Evolutionary conservation across 139 green algal genomes (phyloP).

Genomic region (Coccomyxa sp.): DNA sequence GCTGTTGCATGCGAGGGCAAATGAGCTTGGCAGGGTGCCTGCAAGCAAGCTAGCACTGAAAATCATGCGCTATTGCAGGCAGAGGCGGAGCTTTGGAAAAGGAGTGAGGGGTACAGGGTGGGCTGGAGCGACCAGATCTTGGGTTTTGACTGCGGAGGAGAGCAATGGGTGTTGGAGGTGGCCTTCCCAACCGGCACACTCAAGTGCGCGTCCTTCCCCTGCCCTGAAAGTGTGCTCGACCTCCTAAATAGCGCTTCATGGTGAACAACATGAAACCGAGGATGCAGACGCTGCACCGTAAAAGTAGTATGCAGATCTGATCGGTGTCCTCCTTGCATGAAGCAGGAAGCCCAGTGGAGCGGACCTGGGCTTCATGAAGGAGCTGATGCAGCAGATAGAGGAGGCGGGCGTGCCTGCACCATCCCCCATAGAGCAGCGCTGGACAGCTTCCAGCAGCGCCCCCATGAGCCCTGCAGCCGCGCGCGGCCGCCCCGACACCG

Average conservation of each 20-base stretch:
- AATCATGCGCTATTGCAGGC: conserved; percentile 25
- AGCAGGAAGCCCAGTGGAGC: conserved; percentile 24
- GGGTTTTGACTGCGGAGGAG: conserved; percentile 96
- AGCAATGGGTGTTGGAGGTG: conserved; percentile 97
- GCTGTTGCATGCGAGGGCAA: too few species aligned
- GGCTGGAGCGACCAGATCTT: conserved; percentile 89
- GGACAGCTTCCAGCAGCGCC: conserved; percentile 62
- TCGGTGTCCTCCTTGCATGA: background rate
- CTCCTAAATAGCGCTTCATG: too few species aligned
- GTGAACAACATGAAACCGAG: too few species aligned
- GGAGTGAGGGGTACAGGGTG: conserved; percentile 39
- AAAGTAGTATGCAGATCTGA: too few species aligned
- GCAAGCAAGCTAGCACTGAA: too few species aligned
- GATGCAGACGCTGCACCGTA: too few species aligned
- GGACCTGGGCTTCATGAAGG: conserved; percentile 67
- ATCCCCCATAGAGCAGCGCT: conserved; percentile 95
- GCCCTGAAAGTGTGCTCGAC: background rate
- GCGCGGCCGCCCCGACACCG: conserved; percentile 9
- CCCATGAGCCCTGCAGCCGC: conserved; percentile 70
- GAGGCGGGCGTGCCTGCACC: conserved; percentile 66
- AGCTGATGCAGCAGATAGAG: conserved; percentile 79
- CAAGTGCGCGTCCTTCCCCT: background rate
- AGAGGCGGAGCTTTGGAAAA: conserved; percentile 86
- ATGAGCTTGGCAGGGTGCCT: too few species aligned
- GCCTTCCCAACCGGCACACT: conserved; percentile 56